These are phyloP conservation scores for Neotropicomus parvogracilis DNA, from an alignment of 1,284 basidiomycete genomes.

Conservation along the genomic window DNA sequence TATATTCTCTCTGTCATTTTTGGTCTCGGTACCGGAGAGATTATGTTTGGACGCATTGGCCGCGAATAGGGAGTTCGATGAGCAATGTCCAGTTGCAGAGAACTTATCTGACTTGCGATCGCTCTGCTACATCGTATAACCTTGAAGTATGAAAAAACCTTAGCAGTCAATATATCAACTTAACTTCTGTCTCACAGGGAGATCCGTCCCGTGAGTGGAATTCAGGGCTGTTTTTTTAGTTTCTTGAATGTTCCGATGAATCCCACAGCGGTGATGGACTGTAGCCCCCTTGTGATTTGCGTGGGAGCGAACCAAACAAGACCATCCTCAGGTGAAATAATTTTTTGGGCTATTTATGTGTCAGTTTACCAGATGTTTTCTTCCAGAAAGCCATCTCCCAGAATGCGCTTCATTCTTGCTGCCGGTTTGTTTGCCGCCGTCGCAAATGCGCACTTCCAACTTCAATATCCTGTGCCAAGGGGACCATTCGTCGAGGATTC, in stretches of 20 bases:
- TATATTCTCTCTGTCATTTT: conserved; percentile 63
- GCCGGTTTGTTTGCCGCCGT: conserved; percentile 35
- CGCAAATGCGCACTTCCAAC: conserved; percentile 56
- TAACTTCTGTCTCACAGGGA: no score
- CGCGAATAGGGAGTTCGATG: conserved; percentile 14
- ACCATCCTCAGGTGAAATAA: conserved; percentile 22
- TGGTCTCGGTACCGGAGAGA: conserved; percentile 63
- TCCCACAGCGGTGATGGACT: no score
- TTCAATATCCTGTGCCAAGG: conserved; percentile 56
- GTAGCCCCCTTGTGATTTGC: no score
- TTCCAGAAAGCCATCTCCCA: not conserved
- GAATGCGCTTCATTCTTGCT: conserved; percentile 37
- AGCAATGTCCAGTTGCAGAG: no score
- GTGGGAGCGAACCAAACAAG: conserved; percentile 23
- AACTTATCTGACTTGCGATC: no score
- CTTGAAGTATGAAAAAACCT: no score
- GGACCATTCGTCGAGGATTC: conserved; percentile 50
- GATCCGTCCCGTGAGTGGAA: no score
- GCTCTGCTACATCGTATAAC: no score
- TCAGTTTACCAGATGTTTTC: not conserved
- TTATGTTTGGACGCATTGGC: conserved; percentile 56
- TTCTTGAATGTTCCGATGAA: no score
- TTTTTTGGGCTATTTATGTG: conserved; percentile 20
- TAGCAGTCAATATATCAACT: no score
- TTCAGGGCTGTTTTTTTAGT: no score